Evolutionary conservation across 305 asterid genomes (phyloP), one percentile per base, ranked within the genome.

Genomic region (Rubia balearica): DNA sequence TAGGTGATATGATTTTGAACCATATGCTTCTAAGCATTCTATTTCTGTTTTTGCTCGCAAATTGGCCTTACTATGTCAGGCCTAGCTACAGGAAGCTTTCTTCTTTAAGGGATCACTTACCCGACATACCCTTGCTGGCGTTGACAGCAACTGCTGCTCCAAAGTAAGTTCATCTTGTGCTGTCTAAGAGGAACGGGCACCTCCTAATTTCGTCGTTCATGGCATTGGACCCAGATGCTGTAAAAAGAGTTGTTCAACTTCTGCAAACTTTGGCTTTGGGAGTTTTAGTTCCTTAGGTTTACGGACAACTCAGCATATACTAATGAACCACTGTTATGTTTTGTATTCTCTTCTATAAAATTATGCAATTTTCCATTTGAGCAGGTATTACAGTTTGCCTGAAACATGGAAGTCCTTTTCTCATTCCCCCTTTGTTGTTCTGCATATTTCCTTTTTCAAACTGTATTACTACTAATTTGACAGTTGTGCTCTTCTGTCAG

Each of bases 81-180:
- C 98, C 98, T 66, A 93, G 97, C 88, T 93, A 93, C 84, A 83
- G 97, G 72, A 93, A 91, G 83, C 96, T 93, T 77, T 88, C 96
- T 80, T 83, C 87, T 63, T 76, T 93, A 80, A 89, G 96, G 84
- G 80, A 81, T 70, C 85, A 67, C 67, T 79, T 93, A 45, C 91
- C 97, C 51, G 68, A 83, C 75, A 76, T 91, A 81, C 98, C 98
- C 72, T 79, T 93, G 76, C 68, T 93, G 85, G 98, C 97, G 24
- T 80, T 93, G 93, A 93, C 98, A 72, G 98, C 98, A 76, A 93
- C 98, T 70, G 98, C 98, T 78, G 92, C 74, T 83, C 97, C 96
- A 64, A 93, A 88, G 98, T 93, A 84, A 93, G 98, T 85, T 71
- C 66, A 22, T 75, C 51, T 62, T 68, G 65, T 43, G 41, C 66